phyloP scores from a whole-genome alignment of 495 filamentous ascomycete genomes.

The Annulohypoxylon moriforme region DNA sequence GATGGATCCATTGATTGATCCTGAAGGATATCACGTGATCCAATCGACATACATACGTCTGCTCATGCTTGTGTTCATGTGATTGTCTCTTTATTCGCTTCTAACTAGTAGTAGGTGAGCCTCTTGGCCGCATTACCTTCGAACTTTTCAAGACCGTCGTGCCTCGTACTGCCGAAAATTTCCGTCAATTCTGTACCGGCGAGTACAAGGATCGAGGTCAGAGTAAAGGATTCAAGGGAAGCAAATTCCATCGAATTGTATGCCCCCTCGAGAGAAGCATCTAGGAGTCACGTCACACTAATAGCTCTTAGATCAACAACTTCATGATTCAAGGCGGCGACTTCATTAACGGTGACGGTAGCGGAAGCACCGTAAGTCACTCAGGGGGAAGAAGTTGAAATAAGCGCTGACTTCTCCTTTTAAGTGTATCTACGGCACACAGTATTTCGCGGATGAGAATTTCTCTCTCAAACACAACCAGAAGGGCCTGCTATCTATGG shows the following conservation, averaged over 20 bases:
- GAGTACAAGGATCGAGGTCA: constrained; percentile 88
- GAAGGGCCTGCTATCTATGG: constrained; percentile 90
- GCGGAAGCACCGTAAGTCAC: constrained; percentile 70
- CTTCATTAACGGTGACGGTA: constrained; percentile 94
- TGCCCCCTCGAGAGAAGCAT: constrained; percentile 51
- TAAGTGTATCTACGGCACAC: constrained; percentile 80
- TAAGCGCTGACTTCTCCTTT: constrained; percentile 11
- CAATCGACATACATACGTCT: background rate
- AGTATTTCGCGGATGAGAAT: constrained; percentile 91
- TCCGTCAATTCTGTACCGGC: constrained; percentile 96
- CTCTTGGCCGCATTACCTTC: constrained; percentile 91
- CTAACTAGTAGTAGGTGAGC: constrained; percentile 70
- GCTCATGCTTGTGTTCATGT: background rate
- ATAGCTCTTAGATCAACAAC: constrained; percentile 77
- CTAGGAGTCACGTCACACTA: background rate
- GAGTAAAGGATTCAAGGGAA: constrained; percentile 92
- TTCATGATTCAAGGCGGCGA: constrained; percentile 98
- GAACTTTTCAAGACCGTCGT: constrained; percentile 88
- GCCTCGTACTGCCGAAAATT: constrained; percentile 94
- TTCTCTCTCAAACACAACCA: constrained; percentile 82
- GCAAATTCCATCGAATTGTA: constrained; percentile 95
- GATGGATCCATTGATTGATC: background rate
- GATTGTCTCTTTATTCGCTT: constrained; percentile 1
- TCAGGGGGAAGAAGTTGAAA: background rate
- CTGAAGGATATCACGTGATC: constrained; percentile 33